Base-by-base conservation (phyloP, 1,284 basidiomycete species). In the Xerocomus amazonicus region DNA sequence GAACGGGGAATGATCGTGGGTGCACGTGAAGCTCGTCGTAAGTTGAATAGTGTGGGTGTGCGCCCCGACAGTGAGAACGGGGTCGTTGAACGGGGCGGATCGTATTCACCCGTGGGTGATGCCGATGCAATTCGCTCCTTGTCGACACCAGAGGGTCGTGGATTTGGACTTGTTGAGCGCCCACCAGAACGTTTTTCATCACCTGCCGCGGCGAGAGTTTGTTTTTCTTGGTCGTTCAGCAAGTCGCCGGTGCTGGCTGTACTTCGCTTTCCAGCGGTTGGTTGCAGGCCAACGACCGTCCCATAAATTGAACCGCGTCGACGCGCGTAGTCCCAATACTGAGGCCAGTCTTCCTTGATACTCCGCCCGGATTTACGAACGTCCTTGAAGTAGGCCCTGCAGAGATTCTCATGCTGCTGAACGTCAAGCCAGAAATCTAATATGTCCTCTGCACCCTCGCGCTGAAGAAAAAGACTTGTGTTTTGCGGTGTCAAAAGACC, bases 381-480 rank as follows among this genome's bases (percentile, higher is more conserved):
- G 68, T 98, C 96, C 76, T 97, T 97, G 81, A 99, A 97, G 71
- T 97, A 98, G 7, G 95, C 96, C 52, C 94, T 82, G 71, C 95
- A 99, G 38, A 99, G 82, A 67, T 97, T 97, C 73, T 98, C 97
- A 68, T 99, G 96, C 73, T 98, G 96, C 63, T 97, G 93, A 2
- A 98, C 96, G 65, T 99, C 96, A 31, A 99, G 83, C 95, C 95
- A 99, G 62, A 99, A 99, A 70, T 98, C 96, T 44, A 99, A 75
- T 37, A 95, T 90, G 67, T 98, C 95, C 67, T 97, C 95, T 48
- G 92, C 85, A 31, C 90, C 87, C 71, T 97, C 94, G 35, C 94
- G 83, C 67, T 98, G 93, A 36, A 97, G 75, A 67, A 95, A 97
- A 53, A 90, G 77, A 66, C 88, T 90, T 6, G 12, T 17, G 3